Percentiles rank a stretch among this genome's conserved stretches.
These are phyloP conservation scores for Yamadazyma triangularis DNA, from an alignment of 1,139 yeast species.

Conservation along the genomic window DNA sequence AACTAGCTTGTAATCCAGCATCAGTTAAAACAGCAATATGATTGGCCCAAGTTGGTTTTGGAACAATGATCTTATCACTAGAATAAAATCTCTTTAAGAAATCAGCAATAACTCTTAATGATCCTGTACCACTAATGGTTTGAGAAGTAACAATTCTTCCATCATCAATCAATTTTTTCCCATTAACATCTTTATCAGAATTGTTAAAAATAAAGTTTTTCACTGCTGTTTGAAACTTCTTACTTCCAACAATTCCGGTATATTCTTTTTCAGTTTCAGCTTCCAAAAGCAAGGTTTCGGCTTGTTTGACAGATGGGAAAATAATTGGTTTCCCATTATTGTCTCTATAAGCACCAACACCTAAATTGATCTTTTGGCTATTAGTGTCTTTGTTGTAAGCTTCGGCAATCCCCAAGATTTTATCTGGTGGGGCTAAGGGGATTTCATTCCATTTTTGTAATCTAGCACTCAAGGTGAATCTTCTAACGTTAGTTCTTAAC, in stretches of 20 bases:
- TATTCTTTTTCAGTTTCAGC: conserved; percentile 53
- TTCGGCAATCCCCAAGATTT: conserved; percentile 64
- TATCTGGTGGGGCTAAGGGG: conserved; percentile 69
- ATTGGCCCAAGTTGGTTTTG: conserved; percentile 77
- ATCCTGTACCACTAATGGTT: conserved; percentile 59
- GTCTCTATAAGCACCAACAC: conserved; percentile 50
- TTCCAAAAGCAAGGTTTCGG: conserved; percentile 36
- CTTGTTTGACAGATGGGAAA: conserved; percentile 46
- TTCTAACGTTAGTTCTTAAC: conserved; percentile 6
- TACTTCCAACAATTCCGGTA: conserved; percentile 51
- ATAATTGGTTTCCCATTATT: conserved; percentile 44
- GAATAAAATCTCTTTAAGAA: conserved; percentile 47
- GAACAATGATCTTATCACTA: conserved; percentile 47
- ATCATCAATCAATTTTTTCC: conserved; percentile 42
- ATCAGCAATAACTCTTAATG: conserved; percentile 53
- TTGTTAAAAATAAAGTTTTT: conserved; percentile 49
- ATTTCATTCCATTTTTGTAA: conserved; percentile 36
- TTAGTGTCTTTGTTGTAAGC: conserved; percentile 41
- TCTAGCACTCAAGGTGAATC: conserved; percentile 9
- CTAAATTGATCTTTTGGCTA: conserved; percentile 42
- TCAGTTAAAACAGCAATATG: conserved; percentile 56
- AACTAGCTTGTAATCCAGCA: conserved; percentile 42
- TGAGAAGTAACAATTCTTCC: conserved; percentile 53
- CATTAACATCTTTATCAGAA: conserved; percentile 44
- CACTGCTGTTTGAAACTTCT: conserved; percentile 44